These are phyloP conservation scores for Plasmodium gallinaceum DNA, from an alignment of 169 alveolate genomes.

Conservation along the genomic window DNA sequence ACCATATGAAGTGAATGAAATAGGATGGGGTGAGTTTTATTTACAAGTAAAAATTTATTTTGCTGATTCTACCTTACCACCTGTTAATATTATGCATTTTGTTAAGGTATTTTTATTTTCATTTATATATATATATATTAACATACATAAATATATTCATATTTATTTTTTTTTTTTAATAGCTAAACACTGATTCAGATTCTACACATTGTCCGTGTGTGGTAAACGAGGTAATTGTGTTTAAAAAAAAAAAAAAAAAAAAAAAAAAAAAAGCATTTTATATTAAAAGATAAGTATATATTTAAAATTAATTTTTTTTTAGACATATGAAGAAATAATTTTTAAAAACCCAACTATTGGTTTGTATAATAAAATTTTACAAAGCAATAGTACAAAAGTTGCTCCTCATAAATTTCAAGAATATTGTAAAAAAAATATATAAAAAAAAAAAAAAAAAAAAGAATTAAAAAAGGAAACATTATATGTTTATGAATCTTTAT, in stretches of 20 bases:
- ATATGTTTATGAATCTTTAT: neutral
- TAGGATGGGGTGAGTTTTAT: conserved; percentile 88
- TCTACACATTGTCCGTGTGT: conserved; percentile 43
- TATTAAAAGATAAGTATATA: neutral
- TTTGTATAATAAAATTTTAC: conserved; percentile 80
- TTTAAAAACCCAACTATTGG: conserved; percentile 84
- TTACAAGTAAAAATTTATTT: conserved; percentile 82
- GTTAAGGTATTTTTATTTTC: conserved; percentile 55
- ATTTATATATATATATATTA: neutral
- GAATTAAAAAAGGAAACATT: neutral
- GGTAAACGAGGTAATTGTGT: conserved; percentile 52
- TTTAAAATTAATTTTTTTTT: neutral
- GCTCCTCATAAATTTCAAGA: conserved; percentile 84
- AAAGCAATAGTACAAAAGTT: conserved; percentile 77
- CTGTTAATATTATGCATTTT: conserved; percentile 83
- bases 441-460: conserved; percentile 11
- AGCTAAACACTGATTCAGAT: conserved; percentile 54
- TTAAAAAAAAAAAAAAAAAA: neutral
- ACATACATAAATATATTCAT: neutral
- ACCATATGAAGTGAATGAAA: conserved; percentile 88
- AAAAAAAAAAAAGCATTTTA: neutral
- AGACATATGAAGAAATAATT: conserved; percentile 85
- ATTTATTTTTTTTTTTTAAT: neutral
- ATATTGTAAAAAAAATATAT: conserved; percentile 77
- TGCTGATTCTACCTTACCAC: conserved; percentile 83